Base-by-base conservation (phyloP, 73 alveolate genomes). In the Paramecium primaurelia region DNA sequence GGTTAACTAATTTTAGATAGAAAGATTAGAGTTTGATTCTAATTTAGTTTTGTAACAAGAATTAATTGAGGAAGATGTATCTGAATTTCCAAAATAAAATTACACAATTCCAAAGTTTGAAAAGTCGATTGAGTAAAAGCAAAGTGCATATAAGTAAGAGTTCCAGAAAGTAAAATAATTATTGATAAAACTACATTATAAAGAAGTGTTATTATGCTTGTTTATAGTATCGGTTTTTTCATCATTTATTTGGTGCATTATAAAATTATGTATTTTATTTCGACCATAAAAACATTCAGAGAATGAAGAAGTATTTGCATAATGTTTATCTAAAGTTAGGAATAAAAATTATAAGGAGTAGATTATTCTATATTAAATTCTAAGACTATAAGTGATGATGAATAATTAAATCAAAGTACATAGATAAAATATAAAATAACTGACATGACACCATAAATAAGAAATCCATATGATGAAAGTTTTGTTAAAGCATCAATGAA, bases 401-500 rank as follows among this genome's bases (percentile, higher is more conserved):
- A 34, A 36, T 73, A 34, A 37, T 40, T 54, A 34, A 54, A 54
- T 54, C 69, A 54, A 54, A 54, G 69, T 22, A 54, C 69, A 18
- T 18, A 11, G 18, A 73, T 73, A 36, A 73, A 73, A 10, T 73
- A 73, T 37, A 32, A 38, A 73, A 37, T 73, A 22, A 73, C 87
- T 20, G 87, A 73, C 16, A 37, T 37, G 60, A 34, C 87, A 37
- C 60, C 87, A 20, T 44, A 73, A 73, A 37, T 37, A 37, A 1
- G 59, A 14, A 73, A 73, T 73, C 87, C 87, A 37, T 73, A 73
- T 40, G 87, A 73, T 9, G 87, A 73, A 34, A 73, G 87, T 73
- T 73, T 73, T 73, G 87, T 73, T 37, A 73, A 73, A 73, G 87
- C 54, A 16, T 36, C 87, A 73, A 20, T 73, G 12, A 73, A 40